Conservation (phyloP, 164 flowering plant species). For the Umbellularia californica region DNA sequence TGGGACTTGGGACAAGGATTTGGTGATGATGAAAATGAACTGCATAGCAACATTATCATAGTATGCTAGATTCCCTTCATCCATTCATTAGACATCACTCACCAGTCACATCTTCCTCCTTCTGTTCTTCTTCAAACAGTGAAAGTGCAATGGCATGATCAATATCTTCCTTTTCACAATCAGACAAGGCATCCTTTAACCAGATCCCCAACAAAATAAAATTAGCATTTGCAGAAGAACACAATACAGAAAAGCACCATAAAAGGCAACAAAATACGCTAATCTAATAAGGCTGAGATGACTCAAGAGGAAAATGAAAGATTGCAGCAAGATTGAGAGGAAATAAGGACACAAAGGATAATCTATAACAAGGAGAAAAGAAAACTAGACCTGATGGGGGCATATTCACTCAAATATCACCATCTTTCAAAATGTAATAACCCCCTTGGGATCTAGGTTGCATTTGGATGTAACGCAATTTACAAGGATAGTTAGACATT, state of each 20-base stretch:
- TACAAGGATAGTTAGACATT: no score
- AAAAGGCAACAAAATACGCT: neutral
- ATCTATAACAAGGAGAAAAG: no score
- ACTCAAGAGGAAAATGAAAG: no score
- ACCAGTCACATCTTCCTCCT: constrained; percentile 59
- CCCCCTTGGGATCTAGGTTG: no score
- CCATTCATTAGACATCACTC: constrained; percentile 13
- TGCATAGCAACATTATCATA: no score
- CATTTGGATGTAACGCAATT: no score
- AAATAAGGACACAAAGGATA: neutral
- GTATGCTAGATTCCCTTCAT: neutral
- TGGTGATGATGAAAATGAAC: no score
- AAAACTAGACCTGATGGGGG: no score
- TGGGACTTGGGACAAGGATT: no score
- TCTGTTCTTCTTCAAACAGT: constrained; percentile 61
- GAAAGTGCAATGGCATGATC: constrained; percentile 83
- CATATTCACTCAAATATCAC: no score
- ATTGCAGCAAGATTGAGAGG: neutral
- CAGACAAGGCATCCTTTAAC: constrained; percentile 53
- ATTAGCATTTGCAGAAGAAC: neutral
- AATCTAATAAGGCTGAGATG: neutral
- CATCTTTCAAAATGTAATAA: no score
- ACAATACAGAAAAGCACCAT: neutral
- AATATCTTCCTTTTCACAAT: constrained; percentile 65
- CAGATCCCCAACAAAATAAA: constrained; percentile 3